Evolutionary conservation across 2,329 filamentous ascomycete species (phyloP).

Genomic region (Sordariomycetes sp.): DNA sequence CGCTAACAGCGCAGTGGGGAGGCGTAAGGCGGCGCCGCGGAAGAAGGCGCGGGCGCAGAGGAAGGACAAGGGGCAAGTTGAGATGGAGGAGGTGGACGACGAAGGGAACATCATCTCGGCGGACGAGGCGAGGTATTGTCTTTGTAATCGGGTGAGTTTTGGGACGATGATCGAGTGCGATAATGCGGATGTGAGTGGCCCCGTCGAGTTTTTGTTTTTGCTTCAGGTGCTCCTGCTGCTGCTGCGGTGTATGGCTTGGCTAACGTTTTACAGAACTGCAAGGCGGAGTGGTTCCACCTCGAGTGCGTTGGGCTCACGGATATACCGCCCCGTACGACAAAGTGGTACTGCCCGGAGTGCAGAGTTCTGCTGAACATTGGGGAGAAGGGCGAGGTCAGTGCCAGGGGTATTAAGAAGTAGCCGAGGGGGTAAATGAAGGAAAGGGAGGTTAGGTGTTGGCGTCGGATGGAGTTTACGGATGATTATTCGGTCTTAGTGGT

Average conservation of each 20-base stretch:
- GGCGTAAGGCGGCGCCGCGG: constrained; percentile 54
- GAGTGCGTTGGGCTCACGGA: constrained; percentile 58
- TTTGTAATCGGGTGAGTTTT: constrained; percentile 69
- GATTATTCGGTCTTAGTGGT: too few species aligned
- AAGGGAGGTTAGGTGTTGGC: too few species aligned
- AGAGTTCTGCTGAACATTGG: constrained; percentile 48
- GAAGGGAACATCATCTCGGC: constrained; percentile 61
- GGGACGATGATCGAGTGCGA: constrained; percentile 78
- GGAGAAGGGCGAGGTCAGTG: constrained; percentile 48
- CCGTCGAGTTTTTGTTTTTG: background rate
- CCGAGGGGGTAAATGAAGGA: background rate
- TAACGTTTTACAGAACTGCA: constrained; percentile 41
- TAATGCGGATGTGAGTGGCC: constrained; percentile 53
- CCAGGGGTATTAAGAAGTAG: constrained; percentile 37
- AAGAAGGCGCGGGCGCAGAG: constrained; percentile 44
- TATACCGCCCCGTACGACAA: constrained; percentile 58
- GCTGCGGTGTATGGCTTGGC: background rate
- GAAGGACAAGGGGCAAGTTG: constrained; percentile 33
- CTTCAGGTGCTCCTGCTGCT: background rate
- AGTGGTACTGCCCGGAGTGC: constrained; percentile 79
- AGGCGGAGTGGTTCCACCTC: constrained; percentile 77
- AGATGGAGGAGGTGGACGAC: constrained; percentile 48
- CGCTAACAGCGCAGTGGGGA: constrained; percentile 55
- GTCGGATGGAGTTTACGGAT: too few species aligned
- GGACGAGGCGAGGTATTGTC: constrained; percentile 62